Percentiles rank a stretch among this genome's conserved stretches.
These are phyloP conservation scores for Vaccinium myrtillus DNA, from an alignment of 148 eudicot genomes.

Conservation along the genomic window DNA sequence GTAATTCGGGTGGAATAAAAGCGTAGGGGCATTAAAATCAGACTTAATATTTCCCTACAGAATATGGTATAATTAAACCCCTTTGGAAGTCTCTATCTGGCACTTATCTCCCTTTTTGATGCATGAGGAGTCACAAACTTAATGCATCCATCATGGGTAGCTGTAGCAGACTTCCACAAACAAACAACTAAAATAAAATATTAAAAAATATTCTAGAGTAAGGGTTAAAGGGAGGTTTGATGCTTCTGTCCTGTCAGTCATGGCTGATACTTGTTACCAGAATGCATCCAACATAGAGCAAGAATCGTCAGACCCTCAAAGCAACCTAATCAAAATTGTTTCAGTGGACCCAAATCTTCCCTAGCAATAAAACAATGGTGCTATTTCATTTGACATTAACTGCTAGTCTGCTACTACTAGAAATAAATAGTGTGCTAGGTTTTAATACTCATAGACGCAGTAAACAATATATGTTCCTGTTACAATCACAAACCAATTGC, in stretches of 20 bases:
- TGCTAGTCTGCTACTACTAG: too few relatives aligned
- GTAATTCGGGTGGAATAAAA: not conserved
- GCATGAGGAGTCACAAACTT: constrained; percentile 6
- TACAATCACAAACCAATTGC: not conserved
- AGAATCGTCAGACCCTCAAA: not conserved
- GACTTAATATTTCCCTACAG: not conserved
- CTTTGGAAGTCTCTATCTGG: not conserved
- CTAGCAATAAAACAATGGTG: not conserved
- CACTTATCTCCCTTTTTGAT: not conserved
- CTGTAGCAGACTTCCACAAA: not conserved
- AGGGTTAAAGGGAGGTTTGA: not conserved
- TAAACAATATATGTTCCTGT: not conserved
- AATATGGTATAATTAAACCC: not conserved
- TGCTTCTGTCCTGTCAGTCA: not conserved
- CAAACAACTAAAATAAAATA: not conserved
- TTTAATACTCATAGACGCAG: not conserved
- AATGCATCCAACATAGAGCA: not conserved
- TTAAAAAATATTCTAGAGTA: not conserved
- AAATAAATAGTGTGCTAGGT: not conserved
- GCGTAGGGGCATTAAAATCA: not conserved
- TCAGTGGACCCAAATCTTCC: not conserved
- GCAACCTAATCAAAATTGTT: constrained; percentile 3
- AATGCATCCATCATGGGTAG: constrained; percentile 3
- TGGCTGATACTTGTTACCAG: not conserved
- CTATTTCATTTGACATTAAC: not conserved